These are phyloP conservation scores for Sporothrix pallida DNA, from an alignment of 2,329 filamentous ascomycete genomes.

Conservation along the genomic window DNA sequence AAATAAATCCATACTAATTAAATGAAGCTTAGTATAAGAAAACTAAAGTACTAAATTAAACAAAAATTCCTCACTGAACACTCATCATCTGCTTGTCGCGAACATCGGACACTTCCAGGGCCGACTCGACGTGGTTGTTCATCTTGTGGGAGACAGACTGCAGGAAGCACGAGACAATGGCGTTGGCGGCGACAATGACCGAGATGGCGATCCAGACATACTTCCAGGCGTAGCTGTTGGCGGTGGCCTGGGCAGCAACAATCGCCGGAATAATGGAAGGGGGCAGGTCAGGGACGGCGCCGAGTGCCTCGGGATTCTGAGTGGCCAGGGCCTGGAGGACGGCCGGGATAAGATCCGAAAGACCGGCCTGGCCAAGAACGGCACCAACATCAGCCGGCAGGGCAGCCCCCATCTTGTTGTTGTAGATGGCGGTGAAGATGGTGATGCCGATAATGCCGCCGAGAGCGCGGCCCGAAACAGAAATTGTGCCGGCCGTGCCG, in stretches of 20 bases:
- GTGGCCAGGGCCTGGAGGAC: not conserved
- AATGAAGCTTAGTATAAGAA: not conserved
- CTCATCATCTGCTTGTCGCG: conserved; percentile 19
- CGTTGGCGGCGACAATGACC: conserved; percentile 1
- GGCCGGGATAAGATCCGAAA: not conserved
- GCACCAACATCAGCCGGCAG: conserved; percentile 1
- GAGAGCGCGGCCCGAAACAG: conserved; percentile 5
- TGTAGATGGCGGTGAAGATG: conserved; percentile 23
- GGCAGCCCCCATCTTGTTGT: conserved; percentile 18
- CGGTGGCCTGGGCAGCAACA: not conserved
- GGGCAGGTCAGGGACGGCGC: not conserved
- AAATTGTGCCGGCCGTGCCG: not conserved
- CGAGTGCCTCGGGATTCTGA: not conserved
- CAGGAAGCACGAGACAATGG: conserved; percentile 12
- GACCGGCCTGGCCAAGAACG: not conserved
- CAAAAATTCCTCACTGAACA: not conserved
- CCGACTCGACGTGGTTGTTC: conserved; percentile 25
- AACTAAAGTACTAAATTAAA: not conserved
- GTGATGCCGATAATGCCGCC: conserved; percentile 19
- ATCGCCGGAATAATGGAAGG: not conserved
- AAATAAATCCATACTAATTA: not conserved
- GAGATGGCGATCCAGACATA: conserved; percentile 5
- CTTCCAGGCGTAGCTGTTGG: conserved; percentile 8
- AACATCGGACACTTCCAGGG: conserved; percentile 7
- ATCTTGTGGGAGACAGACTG: conserved; percentile 14